Evolutionary conservation across 495 filamentous ascomycete genomes (phyloP).

Genomic region (Margaritispora aquatica): DNA sequence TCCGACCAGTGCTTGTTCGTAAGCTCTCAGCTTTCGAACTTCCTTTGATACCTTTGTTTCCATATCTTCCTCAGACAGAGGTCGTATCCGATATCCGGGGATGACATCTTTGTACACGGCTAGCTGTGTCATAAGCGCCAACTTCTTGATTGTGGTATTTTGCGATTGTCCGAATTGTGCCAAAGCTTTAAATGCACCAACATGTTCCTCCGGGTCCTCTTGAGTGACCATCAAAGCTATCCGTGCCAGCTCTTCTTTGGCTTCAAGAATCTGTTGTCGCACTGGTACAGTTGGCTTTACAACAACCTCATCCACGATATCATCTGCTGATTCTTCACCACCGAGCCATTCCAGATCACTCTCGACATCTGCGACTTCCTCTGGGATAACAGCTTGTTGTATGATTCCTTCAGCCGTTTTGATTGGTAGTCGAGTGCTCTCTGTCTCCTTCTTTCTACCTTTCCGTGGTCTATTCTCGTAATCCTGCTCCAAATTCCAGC

Average conservation of each 20-base stretch:
- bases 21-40: constrained; percentile 69
- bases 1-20: constrained; percentile 75
- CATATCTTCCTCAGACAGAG: constrained; percentile 63
- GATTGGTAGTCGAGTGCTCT: constrained; percentile 72
- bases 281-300: constrained; percentile 54
- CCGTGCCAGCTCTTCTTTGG: constrained; percentile 87
- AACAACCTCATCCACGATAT: constrained; percentile 34
- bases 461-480: constrained; percentile 81
- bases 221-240: constrained; percentile 69
- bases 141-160: constrained; percentile 69
- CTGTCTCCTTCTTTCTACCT: constrained; percentile 61
- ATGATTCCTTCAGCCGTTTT: constrained; percentile 71
- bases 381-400: constrained; percentile 49
- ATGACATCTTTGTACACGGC: constrained; percentile 95
- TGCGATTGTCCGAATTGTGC: constrained; percentile 64
- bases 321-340: constrained; percentile 33
- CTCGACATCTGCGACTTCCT: constrained; percentile 47
- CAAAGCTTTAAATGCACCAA: constrained; percentile 68
- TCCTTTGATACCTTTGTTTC: constrained; percentile 85
- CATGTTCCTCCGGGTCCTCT: constrained; percentile 89
- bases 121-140: constrained; percentile 77
- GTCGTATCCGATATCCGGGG: constrained; percentile 90
- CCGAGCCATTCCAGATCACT: constrained; percentile 35
- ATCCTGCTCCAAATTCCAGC: constrained; percentile 86
- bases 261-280: constrained; percentile 71